Percentiles rank a stretch among this genome's conserved stretches.
phyloP scores from a whole-genome alignment of 108 stramenopile species.

The Aureococcus anophagefferens region DNA sequence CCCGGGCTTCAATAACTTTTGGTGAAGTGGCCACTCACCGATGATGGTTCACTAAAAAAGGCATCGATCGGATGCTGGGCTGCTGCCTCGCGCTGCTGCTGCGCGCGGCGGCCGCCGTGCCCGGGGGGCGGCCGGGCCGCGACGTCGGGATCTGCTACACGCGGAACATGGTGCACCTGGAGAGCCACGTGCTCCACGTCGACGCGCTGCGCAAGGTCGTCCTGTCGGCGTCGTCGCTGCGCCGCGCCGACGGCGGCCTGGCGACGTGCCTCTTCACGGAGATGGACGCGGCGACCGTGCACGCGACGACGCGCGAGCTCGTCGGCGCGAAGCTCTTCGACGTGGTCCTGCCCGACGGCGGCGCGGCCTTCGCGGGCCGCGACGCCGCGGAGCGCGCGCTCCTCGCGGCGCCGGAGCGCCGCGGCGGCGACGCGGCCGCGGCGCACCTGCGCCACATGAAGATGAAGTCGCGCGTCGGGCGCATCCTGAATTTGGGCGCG shows the following conservation, averaged over 20 bases:
- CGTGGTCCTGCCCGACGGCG: background rate
- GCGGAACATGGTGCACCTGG: background rate
- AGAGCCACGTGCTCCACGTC: background rate
- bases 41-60: too few relatives aligned
- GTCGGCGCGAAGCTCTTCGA: background rate
- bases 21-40: too few relatives aligned
- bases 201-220: background rate
- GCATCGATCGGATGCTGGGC: too few relatives aligned
- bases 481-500: background rate
- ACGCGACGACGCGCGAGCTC: background rate
- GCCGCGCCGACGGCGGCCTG: background rate
- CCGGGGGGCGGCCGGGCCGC: too few relatives aligned
- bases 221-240: background rate
- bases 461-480: background rate
- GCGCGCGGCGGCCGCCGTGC: too few relatives aligned
- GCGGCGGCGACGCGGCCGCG: background rate
- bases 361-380: background rate
- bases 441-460: background rate
- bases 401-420: too few relatives aligned
- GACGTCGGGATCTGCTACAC: background rate
- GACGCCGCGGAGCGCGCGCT: background rate
- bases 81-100: too few relatives aligned
- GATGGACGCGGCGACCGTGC: background rate
- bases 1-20: too few relatives aligned
- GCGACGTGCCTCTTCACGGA: background rate